phyloP scores from a whole-genome alignment of 495 filamentous ascomycete species.

The Sporormia fimetaria region DNA sequence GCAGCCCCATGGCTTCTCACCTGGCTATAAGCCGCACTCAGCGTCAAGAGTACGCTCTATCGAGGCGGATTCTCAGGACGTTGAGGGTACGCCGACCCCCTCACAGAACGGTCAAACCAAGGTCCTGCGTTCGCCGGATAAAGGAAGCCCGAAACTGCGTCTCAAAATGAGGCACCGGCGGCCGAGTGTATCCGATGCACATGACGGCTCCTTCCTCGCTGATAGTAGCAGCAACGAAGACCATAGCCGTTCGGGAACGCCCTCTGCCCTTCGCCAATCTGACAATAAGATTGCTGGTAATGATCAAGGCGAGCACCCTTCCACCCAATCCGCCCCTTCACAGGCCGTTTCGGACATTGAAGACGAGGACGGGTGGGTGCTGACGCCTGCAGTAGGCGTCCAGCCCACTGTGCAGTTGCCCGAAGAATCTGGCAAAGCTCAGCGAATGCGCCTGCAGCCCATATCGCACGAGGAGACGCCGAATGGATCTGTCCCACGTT shows the following conservation, averaged over 20 bases:
- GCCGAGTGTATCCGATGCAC: slow-evolving; percentile 14
- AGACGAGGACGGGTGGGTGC: slow-evolving; percentile 28
- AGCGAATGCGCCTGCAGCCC: slow-evolving; percentile 32
- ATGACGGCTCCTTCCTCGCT: slow-evolving; percentile 41
- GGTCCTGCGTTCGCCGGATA: slow-evolving; percentile 5
- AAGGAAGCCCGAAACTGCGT: slow-evolving; percentile 22
- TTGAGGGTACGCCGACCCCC: slow-evolving; percentile 16
- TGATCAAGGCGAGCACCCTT: slow-evolving; percentile 11
- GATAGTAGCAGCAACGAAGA: slow-evolving; percentile 41
- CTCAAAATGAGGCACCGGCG: slow-evolving; percentile 22
- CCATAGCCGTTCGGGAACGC: slow-evolving; percentile 11
- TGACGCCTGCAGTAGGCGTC: slow-evolving; percentile 12
- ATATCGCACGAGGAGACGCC: slow-evolving; percentile 37
- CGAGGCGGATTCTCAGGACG: slow-evolving; percentile 17
- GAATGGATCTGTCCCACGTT: no score
- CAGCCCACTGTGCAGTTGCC: slow-evolving; percentile 1
- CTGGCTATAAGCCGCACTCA: slow-evolving; percentile 50
- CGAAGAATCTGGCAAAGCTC: slow-evolving; percentile 17
- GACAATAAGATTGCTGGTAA: slow-evolving; percentile 11
- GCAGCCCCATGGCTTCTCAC: slow-evolving; percentile 43
- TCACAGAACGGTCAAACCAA: slow-evolving; percentile 18
- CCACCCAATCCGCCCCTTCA: slow-evolving; percentile 11
- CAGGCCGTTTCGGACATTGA: slow-evolving; percentile 19
- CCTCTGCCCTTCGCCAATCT: slow-evolving; percentile 15
- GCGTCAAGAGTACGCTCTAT: slow-evolving; percentile 49